Base-by-base conservation (phyloP, 805 yeast genomes). In the Clavispora fructus region DNA sequence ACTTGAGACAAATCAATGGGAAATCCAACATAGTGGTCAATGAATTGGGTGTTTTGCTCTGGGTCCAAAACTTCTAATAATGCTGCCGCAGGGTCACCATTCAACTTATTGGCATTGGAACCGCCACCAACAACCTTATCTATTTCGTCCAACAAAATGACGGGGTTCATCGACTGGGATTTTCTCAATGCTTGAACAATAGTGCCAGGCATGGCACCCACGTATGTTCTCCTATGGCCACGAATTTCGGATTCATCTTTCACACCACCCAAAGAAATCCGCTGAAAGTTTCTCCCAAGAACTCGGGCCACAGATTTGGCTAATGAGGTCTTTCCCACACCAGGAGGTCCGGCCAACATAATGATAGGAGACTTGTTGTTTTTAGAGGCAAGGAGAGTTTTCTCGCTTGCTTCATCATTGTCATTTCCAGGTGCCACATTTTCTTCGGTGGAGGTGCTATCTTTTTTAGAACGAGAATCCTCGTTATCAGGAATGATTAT, bases 41-140 rank as follows among this genome's bases (percentile, higher is more conserved):
- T 78, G 64, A 88, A 89, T 29, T 79, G 71, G 31, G 70, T 65
- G 63, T 89, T 89, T 60, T 89, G 96, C 61, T 89, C 96, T 0
- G 97, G 96, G 58, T 89, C 97, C 49, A 89, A 73, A 1, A 89
- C 91, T 63, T 89, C 97, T 49, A 89, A 72, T 55, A 89, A 71
- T 0, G 96, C 96, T 31, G 95, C 95, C 14, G 90, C 84, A 1
- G 96, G 96, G 57, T 89, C 96, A 9, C 97, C 96, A 55, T 83
- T 82, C 35, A 77, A 66, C 51, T 73, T 70, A 41, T 64, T 65
- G 3, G 62, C 67, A 19, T 73, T 70, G 43, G 64, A 67, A 29
- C 67, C 62, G 17, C 80, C 80, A 29, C 84, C 85, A 48, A 79
- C 70, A 6, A 86, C 78, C 62, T 89, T 89, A 64, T 89, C 96